A percentile compares a stretch with the other conserved stretches of the same genome.
These are phyloP conservation scores for Sphaerobolus stellatus DNA, from an alignment of 1,284 basidiomycete species.

Conservation along the genomic window DNA sequence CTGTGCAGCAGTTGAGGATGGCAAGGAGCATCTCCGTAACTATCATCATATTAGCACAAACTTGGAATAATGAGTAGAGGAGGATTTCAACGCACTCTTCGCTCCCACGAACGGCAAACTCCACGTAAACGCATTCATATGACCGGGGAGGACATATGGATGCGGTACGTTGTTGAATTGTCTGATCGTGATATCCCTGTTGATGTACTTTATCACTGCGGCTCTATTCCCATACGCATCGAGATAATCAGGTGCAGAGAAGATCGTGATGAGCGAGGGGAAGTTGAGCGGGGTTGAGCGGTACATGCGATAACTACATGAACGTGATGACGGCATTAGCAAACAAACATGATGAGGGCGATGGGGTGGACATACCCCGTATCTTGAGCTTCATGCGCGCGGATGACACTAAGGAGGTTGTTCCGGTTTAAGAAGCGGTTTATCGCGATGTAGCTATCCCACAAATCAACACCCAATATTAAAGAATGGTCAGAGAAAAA, in stretches of 20 bases:
- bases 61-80: constrained; percentile 2
- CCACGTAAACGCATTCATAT: constrained; percentile 99
- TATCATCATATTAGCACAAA: constrained; percentile 28
- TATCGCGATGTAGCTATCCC: constrained; percentile 81
- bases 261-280: constrained; percentile 93
- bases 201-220: constrained; percentile 96
- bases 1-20: constrained; percentile 89
- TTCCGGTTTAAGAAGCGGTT: constrained; percentile 95
- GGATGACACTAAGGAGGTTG: constrained; percentile 87
- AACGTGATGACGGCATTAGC: constrained; percentile 39
- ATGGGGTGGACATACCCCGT: constrained; percentile 62
- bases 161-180: constrained; percentile 95
- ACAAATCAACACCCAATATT: constrained; percentile 6
- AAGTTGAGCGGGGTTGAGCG: constrained; percentile 89
- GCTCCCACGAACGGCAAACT: constrained; percentile 96
- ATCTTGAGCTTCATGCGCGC: constrained; percentile 98
- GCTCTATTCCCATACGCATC: constrained; percentile 97
- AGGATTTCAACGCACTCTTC: constrained; percentile 68
- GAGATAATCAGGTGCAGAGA: constrained; percentile 95
- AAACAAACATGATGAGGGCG: neutral
- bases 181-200: constrained; percentile 96
- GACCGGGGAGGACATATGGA: constrained; percentile 94
- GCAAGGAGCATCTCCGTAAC: constrained; percentile 98
- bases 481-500: neutral
- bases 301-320: constrained; percentile 86